Evolutionary conservation across 164 flowering plant genomes (phyloP).

Genomic region (Chimonanthus praecox): DNA sequence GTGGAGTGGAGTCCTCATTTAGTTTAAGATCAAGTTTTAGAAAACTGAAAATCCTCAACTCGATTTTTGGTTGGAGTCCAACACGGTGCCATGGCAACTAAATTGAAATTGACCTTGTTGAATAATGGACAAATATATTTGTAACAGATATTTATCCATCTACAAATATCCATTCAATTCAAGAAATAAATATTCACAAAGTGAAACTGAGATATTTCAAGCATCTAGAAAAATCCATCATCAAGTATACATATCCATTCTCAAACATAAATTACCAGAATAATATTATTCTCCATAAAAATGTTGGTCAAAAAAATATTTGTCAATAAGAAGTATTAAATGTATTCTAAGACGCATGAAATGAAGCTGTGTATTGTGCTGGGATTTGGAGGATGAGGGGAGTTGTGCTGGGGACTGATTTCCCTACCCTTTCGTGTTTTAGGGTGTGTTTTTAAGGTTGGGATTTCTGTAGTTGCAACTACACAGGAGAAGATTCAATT

Average conservation of each 20-base stretch:
- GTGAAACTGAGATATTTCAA: no score
- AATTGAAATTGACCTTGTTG: no score
- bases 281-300: neutral
- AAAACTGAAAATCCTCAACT: neutral
- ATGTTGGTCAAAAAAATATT: neutral
- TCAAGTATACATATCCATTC: no score
- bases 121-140: neutral
- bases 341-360: neutral
- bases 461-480: no score
- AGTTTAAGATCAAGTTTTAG: neutral
- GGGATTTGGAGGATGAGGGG: no score
- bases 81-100: no score
- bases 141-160: neutral
- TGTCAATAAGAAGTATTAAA: neutral
- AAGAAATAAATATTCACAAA: neutral
- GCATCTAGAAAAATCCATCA: neutral
- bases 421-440: no score
- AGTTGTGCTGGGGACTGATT: no score
- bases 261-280: neutral
- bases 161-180: neutral
- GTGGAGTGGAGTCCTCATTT: no score
- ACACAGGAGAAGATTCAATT: no score
- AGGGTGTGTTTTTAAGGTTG: no score
- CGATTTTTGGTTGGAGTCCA: neutral
- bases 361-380: no score